Evolutionary conservation across 176 grass and related monocot species (phyloP).

Genomic region (Rhynchospora tenuis): DNA sequence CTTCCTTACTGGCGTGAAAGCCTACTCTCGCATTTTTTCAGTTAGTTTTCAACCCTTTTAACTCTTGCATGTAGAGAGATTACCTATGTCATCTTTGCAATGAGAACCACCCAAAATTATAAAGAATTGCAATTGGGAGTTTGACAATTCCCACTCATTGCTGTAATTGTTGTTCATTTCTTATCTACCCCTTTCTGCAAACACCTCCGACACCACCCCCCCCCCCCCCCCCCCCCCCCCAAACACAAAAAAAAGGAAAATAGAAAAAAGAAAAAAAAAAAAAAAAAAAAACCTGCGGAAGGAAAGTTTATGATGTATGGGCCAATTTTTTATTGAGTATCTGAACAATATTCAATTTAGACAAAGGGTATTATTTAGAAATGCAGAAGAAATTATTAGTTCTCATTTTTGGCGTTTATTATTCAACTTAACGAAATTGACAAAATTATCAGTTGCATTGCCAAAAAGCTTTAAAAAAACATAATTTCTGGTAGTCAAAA

Average conservation of each 20-base stretch:
- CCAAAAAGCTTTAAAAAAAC: not conserved
- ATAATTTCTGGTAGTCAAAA: not conserved
- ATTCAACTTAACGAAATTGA: not conserved
- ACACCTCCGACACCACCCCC: no score
- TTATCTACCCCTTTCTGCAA: no score
- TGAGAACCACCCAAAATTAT: not conserved
- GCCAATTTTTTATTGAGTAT: not conserved
- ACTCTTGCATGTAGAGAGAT: not conserved
- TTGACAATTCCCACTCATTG: not conserved
- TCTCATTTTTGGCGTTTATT: not conserved
- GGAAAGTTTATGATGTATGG: not conserved
- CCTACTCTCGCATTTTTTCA: slow-evolving; percentile 96
- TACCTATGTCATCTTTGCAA: not conserved
- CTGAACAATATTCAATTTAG: not conserved
- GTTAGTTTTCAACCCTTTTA: slow-evolving; percentile 23
- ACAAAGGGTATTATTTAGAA: not conserved
- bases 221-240: no score
- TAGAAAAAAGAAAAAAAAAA: no score
- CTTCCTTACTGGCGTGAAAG: slow-evolving; percentile 96
- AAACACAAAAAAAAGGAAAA: no score
- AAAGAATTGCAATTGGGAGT: not conserved
- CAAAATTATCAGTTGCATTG: not conserved
- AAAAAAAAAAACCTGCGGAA: no score
- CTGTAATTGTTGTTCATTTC: no score
- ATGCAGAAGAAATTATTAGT: not conserved